Evolutionary conservation across 208 protist genomes (phyloP).

Genomic region (Leptomonas pyrrhocoris): DNA sequence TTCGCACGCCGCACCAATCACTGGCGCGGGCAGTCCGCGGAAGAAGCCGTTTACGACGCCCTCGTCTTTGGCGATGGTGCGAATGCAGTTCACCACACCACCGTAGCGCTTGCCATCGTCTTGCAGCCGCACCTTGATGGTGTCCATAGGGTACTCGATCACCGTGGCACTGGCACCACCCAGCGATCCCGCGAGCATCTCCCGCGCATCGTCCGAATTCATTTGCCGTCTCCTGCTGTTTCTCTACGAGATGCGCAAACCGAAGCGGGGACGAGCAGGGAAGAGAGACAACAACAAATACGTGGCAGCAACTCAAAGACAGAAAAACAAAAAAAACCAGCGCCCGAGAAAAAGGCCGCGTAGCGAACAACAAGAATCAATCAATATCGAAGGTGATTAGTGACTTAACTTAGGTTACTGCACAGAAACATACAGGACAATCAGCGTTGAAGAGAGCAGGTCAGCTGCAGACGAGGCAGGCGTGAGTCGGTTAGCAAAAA

Average conservation of each 20-base stretch:
- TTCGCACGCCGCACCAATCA: conserved; percentile 82
- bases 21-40: conserved; percentile 82
- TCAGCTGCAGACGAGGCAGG: too few relatives aligned
- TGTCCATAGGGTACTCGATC: conserved; percentile 93
- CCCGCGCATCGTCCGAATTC: conserved; percentile 60
- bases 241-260: not conserved
- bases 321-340: not conserved
- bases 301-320: not conserved
- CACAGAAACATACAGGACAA: too few relatives aligned
- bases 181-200: conserved; percentile 78
- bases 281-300: not conserved
- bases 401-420: not conserved
- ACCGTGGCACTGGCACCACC: conserved; percentile 76
- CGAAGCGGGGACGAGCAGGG: not conserved
- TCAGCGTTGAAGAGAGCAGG: too few relatives aligned
- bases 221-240: conserved; percentile 31
- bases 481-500: too few relatives aligned
- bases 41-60: conserved; percentile 90
- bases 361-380: too few relatives aligned
- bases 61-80: conserved; percentile 72
- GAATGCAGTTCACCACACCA: conserved; percentile 69
- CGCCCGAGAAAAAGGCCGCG: too few relatives aligned
- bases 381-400: not conserved
- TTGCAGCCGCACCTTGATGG: conserved; percentile 93
- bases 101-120: conserved; percentile 73